Evolutionary conservation across 176 grass and related monocot genomes (phyloP).

Genomic region (Eragrostis curvula): DNA sequence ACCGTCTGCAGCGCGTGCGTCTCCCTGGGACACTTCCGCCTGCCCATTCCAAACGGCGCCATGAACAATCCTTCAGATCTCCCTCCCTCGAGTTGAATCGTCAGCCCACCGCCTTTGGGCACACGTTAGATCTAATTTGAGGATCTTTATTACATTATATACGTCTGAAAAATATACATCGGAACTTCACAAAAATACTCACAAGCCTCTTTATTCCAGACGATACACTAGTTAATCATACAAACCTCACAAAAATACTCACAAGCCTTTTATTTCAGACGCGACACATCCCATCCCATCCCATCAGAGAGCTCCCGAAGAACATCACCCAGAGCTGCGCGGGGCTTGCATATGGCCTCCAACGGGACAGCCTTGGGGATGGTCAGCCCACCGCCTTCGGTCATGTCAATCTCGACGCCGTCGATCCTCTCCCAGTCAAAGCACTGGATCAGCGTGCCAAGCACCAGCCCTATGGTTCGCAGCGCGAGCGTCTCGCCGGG

Average conservation of each 20-base stretch:
- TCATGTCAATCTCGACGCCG: constrained; percentile 49
- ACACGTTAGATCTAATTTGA: not conserved
- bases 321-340: constrained; percentile 18
- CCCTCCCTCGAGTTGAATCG: no score
- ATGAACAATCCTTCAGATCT: no score
- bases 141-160: no score
- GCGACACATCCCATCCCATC: not conserved
- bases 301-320: constrained; percentile 30
- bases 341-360: constrained; percentile 45
- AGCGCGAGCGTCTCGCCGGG: constrained; percentile 64
- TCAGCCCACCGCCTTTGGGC: no score
- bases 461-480: constrained; percentile 41
- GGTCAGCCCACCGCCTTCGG: not conserved
- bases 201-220: no score
- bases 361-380: constrained; percentile 38
- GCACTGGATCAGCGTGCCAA: constrained; percentile 68
- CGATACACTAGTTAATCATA: no score
- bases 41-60: constrained; percentile 69
- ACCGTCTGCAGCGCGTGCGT: constrained; percentile 47
- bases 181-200: no score
- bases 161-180: no score
- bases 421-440: constrained; percentile 55
- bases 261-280: not conserved
- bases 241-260: no score
- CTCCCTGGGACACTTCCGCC: constrained; percentile 65